Conservation (phyloP, 805 yeast species). For the Sungouiozyma ichnusensis region DNA sequence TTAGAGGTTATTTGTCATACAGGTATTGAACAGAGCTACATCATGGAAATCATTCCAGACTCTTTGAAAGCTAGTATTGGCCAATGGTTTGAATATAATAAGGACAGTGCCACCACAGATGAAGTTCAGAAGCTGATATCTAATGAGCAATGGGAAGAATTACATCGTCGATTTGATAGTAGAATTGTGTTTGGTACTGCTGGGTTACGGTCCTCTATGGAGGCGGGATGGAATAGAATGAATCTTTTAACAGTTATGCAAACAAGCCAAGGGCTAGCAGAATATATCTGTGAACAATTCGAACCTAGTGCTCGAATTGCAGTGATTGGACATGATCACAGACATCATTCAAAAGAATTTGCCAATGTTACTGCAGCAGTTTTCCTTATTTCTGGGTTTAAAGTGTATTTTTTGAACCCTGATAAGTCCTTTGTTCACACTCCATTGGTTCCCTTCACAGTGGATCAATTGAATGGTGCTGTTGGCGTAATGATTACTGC, state of each 20-base stretch:
- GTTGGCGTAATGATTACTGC: constrained; percentile 93
- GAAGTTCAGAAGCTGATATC: constrained; percentile 43
- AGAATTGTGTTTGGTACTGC: constrained; percentile 88
- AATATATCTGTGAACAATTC: constrained; percentile 31
- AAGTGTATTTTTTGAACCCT: constrained; percentile 47
- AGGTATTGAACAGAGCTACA: too few relatives aligned
- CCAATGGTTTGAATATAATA: constrained; percentile 26
- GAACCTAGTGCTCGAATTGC: constrained; percentile 22
- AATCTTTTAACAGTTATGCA: constrained; percentile 82
- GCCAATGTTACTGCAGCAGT: constrained; percentile 72
- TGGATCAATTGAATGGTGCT: constrained; percentile 49
- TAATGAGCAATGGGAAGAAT: constrained; percentile 30
- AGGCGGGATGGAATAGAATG: constrained; percentile 83
- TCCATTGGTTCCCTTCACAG: constrained; percentile 85
- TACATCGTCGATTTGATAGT: constrained; percentile 42
- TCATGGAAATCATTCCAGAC: background rate
- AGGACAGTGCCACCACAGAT: constrained; percentile 37
- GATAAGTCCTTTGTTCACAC: constrained; percentile 49
- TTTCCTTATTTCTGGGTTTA: constrained; percentile 57
- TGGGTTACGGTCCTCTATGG: constrained; percentile 81
- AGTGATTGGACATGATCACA: constrained; percentile 87
- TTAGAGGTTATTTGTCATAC: too few relatives aligned
- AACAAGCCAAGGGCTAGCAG: constrained; percentile 75
- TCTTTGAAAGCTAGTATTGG: constrained; percentile 8
- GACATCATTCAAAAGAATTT: constrained; percentile 68